Base-by-base conservation (phyloP, 495 filamentous ascomycete species). In the Trypethelium eluteriae region DNA sequence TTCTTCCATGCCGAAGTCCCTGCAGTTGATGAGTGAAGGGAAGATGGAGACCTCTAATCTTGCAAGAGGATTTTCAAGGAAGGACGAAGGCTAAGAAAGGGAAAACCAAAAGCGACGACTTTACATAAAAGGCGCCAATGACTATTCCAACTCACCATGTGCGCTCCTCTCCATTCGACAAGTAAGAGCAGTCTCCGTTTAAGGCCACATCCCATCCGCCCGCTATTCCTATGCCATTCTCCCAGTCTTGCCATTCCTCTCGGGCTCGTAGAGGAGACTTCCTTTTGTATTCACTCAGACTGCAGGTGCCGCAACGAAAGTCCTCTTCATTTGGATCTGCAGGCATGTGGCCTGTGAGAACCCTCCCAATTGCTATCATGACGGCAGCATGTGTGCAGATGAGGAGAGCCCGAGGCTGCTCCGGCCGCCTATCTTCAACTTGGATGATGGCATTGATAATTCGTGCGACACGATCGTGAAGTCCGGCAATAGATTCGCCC, bases 371-470 rank as follows among this genome's bases (percentile, higher is more conserved):
- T 5, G 89, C 88, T 72, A 98, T 95, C 71, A 96, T 80, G 14
- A 85, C 82, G 32, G 94, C 94, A 0, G 93, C 94, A 79, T 98
- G 94, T n/a, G 91, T 87, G 75, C 89, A 96, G 14, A 98, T 82
- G 34, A 96, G 69, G 16, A 97, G 79, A 0, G 90, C 80, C 62
- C 85, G 88, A 6, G 74, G 77, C 14, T 73, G 73, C 2, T 73
- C 63, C 39, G 83, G 78, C 62, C 88, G 81, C 3, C 73, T 69
- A 72, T 98, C 94, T 39, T 88, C 83, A 46, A 84, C 78, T 62
- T 81, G 79, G 70, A 98, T 92, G 62, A 98, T 83, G 5, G 77
- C 79, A 16, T 84, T 77, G 32, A 96, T 79, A 1, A 87, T 81
- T 39, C 85, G 86, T 5, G 91, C 90, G 7, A 89, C 76, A 34